These are phyloP conservation scores for Flaveria ramosissima DNA, from an alignment of 129 eudicot species.

Conservation along the genomic window DNA sequence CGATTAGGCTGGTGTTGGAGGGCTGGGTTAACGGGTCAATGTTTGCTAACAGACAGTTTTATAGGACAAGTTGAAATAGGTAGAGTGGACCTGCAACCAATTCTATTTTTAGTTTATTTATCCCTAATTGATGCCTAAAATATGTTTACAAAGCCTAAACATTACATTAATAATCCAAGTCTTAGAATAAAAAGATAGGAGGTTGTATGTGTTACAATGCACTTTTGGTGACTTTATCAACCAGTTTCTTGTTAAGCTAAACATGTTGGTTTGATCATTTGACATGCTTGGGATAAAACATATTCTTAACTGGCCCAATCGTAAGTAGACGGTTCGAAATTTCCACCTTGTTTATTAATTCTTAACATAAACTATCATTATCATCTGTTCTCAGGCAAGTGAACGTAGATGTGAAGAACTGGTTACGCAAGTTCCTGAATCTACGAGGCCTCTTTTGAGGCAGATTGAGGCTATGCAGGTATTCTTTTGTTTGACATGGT, in stretches of 20 bases:
- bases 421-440: conserved; percentile 90
- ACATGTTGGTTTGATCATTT: background rate
- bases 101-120: background rate
- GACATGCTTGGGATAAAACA: background rate
- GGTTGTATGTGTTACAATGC: too few relatives aligned
- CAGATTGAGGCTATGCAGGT: conserved; percentile 98
- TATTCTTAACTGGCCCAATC: background rate
- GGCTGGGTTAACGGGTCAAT: background rate
- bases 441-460: conserved; percentile 91
- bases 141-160: background rate
- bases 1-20: background rate
- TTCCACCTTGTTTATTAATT: background rate
- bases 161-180: too few relatives aligned
- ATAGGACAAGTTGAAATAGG: background rate
- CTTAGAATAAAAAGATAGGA: too few relatives aligned
- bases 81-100: background rate
- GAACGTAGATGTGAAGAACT: conserved; percentile 96
- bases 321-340: background rate
- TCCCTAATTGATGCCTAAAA: background rate
- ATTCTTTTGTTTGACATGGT: conserved; percentile 5
- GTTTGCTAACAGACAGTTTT: background rate
- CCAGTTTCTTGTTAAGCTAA: too few relatives aligned
- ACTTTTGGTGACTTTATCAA: too few relatives aligned
- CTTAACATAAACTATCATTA: conserved; percentile 9
- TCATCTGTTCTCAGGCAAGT: conserved; percentile 58